These are phyloP conservation scores for Populus tomentosa DNA, from an alignment of 441 rosid genomes.

Conservation along the genomic window DNA sequence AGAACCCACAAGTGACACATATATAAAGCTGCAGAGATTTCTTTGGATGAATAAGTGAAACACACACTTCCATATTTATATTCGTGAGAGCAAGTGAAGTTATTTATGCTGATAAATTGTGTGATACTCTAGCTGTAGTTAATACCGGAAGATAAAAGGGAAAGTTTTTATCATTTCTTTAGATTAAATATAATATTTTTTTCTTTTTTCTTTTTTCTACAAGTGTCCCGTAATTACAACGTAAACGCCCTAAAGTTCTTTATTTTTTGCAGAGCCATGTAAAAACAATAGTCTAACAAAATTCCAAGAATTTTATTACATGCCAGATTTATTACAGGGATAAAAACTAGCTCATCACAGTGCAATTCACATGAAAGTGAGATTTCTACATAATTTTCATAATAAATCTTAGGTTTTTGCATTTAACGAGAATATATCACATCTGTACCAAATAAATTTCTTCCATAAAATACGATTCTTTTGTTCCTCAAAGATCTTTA, in stretches of 20 bases:
- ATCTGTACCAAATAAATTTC: neutral
- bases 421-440: neutral
- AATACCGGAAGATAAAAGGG: neutral
- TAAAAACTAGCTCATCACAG: neutral
- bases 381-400: neutral
- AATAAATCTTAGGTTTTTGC: neutral
- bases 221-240: neutral
- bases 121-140: neutral
- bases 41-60: neutral
- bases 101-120: neutral
- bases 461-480: neutral
- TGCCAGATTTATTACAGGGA: neutral
- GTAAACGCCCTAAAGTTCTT: too few species aligned
- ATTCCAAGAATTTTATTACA: neutral
- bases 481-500: neutral
- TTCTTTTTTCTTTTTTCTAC: too few species aligned
- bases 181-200: too few species aligned
- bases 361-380: neutral
- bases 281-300: neutral
- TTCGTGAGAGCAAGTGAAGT: neutral
- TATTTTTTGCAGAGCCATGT: neutral
- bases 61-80: neutral
- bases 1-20: neutral
- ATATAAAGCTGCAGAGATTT: conserved; percentile 2
- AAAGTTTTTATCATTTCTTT: neutral